Base-by-base conservation (phyloP, 2,329 filamentous ascomycete genomes). In the Fusarium piperis region DNA sequence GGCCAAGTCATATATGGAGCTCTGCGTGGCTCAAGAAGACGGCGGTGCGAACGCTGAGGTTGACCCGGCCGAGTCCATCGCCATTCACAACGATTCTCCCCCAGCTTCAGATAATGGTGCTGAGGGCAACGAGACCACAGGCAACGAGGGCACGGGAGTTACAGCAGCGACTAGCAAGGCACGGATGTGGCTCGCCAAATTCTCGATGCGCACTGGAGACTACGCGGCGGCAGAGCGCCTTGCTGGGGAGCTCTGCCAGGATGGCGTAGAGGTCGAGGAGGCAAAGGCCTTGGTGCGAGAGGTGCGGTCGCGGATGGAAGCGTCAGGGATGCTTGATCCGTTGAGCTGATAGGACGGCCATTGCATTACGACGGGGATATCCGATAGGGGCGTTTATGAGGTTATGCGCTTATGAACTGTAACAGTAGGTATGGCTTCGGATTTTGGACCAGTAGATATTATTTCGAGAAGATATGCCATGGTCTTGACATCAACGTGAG, bases 221-320 rank as follows among this genome's bases (percentile, higher is more conserved):
- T 93, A 93, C 75, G 85, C 87, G 33, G 88, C 92, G 20, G 94
- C 94, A 5, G 92, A 93, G 82, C 90, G 94, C 69, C 84, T 98
- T 44, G 95, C 94, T 1, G 94, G 92, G 68, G 96, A 99, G 82
- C 85, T 99, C 51, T 98, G 95, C 79, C 94, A 98, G 81, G 96
- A 99, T 81, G 96, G 96, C 0, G 91, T 97, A 28, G 96, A 98
- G 81, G 94, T 98, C 3, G 96, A 99, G 79, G 96, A 99, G 81
- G 96, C 96, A 30, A 98, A 98, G 83, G 94, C 94, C 4, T 84
- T 98, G 74, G 93, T 97, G 68, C 88, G 94, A 68, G 95, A 98
- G 80, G 91, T 97, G 13, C 88, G 95, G 74, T 92, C 92, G 6
- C 88, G 93, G 72, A 87, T 94, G 81, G 92, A 94, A 56, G 82